A percentile compares a stretch with the other conserved stretches of the same genome.
Evolutionary conservation across 1,284 basidiomycete species (phyloP).

Genomic region (Sanghuangporus baumii): DNA sequence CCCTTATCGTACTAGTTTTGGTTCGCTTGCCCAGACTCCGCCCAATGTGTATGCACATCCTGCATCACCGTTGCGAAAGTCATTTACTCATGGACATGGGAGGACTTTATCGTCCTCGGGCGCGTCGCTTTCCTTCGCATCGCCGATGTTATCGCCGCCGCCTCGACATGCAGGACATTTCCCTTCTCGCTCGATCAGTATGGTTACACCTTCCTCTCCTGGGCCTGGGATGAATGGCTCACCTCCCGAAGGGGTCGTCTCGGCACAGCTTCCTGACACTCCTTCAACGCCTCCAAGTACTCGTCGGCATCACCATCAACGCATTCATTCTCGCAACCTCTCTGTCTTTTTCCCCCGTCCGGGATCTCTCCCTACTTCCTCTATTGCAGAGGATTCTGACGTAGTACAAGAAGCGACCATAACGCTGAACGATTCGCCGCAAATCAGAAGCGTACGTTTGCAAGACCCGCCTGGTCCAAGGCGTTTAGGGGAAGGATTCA

Average conservation of each 20-base stretch:
- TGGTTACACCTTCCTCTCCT: slow-evolving; percentile 25
- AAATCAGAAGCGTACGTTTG: slow-evolving; percentile 23
- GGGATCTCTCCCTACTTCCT: slow-evolving; percentile 50
- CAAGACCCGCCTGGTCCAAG: slow-evolving; percentile 32
- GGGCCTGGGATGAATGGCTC: slow-evolving; percentile 22
- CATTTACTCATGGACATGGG: slow-evolving; percentile 40
- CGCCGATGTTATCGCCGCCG: slow-evolving; percentile 35
- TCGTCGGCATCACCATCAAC: slow-evolving; percentile 50
- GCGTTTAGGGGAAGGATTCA: slow-evolving; percentile 54
- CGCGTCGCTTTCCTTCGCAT: slow-evolving; percentile 39
- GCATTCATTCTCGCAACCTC: slow-evolving; percentile 86
- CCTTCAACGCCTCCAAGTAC: slow-evolving; percentile 29
- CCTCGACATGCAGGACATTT: slow-evolving; percentile 47
- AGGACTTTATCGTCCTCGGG: slow-evolving; percentile 51
- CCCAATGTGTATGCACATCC: slow-evolving; percentile 30
- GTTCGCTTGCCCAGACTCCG: slow-evolving; percentile 26
- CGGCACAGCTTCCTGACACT: slow-evolving; percentile 21
- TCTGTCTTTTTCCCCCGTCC: slow-evolving; percentile 88
- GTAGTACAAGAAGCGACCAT: slow-evolving; percentile 44
- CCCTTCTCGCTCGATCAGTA: slow-evolving; percentile 28
- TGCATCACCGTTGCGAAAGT: slow-evolving; percentile 45
- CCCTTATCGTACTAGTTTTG: slow-evolving; percentile 34
- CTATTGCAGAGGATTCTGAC: slow-evolving; percentile 61
- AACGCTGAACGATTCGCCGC: slow-evolving; percentile 34
- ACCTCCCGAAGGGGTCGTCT: slow-evolving; percentile 22